These are phyloP conservation scores for Solanum arcanum DNA, from an alignment of 257 asterid species.

Conservation along the genomic window DNA sequence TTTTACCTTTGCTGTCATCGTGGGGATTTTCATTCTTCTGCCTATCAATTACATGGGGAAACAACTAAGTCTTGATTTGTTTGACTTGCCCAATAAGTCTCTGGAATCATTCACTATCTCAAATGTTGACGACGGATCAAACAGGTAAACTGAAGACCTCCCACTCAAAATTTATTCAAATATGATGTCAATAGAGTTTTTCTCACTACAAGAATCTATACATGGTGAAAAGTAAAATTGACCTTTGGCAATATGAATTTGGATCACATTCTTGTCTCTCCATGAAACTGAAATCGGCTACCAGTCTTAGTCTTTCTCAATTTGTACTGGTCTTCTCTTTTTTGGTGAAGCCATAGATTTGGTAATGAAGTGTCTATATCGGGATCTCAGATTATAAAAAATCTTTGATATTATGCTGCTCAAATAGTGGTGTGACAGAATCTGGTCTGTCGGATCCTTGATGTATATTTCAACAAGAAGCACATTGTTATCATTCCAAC, in stretches of 20 bases:
- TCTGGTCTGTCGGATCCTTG: not conserved
- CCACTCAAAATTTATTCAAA: not conserved
- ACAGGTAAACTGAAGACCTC: conserved; percentile 36
- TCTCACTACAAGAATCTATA: not conserved
- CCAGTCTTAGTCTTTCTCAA: not conserved
- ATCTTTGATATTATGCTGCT: not conserved
- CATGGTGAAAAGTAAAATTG: not conserved
- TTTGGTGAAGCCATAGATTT: not conserved
- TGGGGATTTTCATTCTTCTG: conserved; percentile 76
- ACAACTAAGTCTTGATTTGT: conserved; percentile 63
- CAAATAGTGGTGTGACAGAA: not conserved
- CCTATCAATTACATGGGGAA: conserved; percentile 93
- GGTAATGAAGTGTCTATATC: not conserved
- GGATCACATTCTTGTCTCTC: not conserved
- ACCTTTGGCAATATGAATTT: not conserved
- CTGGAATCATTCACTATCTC: conserved; percentile 87
- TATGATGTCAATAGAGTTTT: not conserved
- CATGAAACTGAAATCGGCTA: not conserved
- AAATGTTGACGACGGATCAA: conserved; percentile 88
- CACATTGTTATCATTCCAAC: not conserved
- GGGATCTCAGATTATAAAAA: not conserved
- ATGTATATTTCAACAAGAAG: not conserved
- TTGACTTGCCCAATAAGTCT: conserved; percentile 66
- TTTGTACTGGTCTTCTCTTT: not conserved
- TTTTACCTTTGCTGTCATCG: conserved; percentile 57